Evolutionary conservation across 2,329 filamentous ascomycete genomes (phyloP), one percentile per base, ranked within the genome.

Genomic region (Talaromyces sp.): DNA sequence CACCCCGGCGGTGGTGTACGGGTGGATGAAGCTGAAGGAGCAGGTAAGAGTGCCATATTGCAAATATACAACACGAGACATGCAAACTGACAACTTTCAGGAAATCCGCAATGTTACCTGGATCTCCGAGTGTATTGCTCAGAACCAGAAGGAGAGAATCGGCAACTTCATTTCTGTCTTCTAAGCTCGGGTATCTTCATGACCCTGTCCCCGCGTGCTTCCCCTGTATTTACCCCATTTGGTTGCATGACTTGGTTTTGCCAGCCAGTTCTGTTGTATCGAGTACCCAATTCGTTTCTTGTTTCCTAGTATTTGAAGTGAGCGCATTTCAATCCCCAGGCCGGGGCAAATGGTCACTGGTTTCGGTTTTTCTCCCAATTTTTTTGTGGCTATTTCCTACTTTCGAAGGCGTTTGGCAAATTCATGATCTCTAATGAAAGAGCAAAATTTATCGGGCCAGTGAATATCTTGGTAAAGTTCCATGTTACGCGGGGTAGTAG

Each of bases 51-150:
- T 20, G 4, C 19, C 27, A 16, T 5, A 14, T 37, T 7, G 14
- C n/a, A 30, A 30, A 30, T 13, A 19, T 17, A 5, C 10, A 36
- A 41, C 13, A 14, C 16, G 19, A 11, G 16, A 32, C 20, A 29
- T 22, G 37, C 30, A 29, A 49, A 44, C 67, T 75, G 57, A 76
- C 52, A 11, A 29, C 7, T 20, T 17, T 3, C 57, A 97, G 92
- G 94, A 99, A 88, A 97, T 97, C 67, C 89, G 94, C 62, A 99
- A 99, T 77, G 96, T 99, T 69, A 97, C 94, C 47, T 99, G 94
- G 94, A 99, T 99, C 74, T 89, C 94, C 19, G 94, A 99, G 77
- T 99, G 94, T 78, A 99, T 99, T 83, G 94, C 94, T 51, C 94
- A 99, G 78, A 97, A 96, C 80, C 94, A 99, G 77, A 99, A 99